A percentile compares a stretch with the other conserved stretches of the same genome.
These are phyloP conservation scores for Setaria italica DNA, from an alignment of 202 grass and related monocot genomes.

Conservation along the genomic window DNA sequence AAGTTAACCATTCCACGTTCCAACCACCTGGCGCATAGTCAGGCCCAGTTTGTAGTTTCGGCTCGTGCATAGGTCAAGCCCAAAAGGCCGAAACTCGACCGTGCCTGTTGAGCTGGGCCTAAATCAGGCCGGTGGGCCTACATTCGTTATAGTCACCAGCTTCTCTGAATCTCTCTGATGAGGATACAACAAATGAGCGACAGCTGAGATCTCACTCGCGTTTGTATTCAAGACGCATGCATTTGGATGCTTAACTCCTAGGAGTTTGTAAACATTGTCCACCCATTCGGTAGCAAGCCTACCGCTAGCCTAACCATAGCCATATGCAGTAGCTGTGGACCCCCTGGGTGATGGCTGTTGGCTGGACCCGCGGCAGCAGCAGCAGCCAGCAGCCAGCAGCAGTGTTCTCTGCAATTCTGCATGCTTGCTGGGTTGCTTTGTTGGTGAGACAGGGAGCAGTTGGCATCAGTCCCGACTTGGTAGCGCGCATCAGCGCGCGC, in stretches of 20 bases:
- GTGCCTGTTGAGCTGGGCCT: background rate
- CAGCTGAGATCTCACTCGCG: background rate
- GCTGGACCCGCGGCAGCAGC: background rate
- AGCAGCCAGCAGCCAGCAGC: background rate
- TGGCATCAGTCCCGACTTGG: conserved; percentile 17
- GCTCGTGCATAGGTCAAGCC: background rate
- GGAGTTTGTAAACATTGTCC: background rate
- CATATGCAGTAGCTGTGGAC: background rate
- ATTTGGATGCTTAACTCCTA: background rate
- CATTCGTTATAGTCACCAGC: background rate
- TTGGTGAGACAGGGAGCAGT: conserved; percentile 9
- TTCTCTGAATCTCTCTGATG: no score
- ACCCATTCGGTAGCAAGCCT: background rate
- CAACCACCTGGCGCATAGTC: no score
- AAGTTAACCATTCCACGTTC: no score
- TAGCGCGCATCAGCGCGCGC: background rate
- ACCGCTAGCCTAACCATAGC: background rate
- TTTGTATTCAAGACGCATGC: background rate
- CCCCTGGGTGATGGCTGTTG: background rate
- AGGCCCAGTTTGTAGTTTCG: no score
- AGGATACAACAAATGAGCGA: no score
- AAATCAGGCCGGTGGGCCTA: background rate
- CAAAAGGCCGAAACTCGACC: background rate
- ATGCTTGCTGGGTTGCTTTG: background rate
- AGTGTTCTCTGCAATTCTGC: background rate